Conservation (phyloP, 2,329 filamentous ascomycete genomes). For the Paramyrothecium roridum region DNA sequence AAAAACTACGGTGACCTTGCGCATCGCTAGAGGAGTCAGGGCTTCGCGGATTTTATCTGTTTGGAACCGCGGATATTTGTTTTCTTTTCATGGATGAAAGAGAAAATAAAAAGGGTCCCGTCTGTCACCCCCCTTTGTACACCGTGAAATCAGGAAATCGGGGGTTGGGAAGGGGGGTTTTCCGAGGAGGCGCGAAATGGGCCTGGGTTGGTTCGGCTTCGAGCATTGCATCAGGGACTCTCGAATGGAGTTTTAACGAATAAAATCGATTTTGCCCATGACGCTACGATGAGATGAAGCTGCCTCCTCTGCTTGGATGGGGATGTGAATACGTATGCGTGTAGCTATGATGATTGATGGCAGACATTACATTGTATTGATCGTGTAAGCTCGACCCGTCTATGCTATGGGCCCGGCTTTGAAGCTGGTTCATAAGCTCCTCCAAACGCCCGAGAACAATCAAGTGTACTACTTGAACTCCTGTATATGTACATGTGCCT, state of each 20-base stretch:
- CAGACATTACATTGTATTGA: not conserved
- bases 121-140: not conserved
- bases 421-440: not conserved
- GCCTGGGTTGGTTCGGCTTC: conserved; percentile 33
- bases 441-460: not conserved
- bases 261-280: conserved; percentile 34
- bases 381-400: not conserved
- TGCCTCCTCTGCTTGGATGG: conserved; percentile 1
- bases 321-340: not conserved
- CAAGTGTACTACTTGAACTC: not conserved
- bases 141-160: not conserved
- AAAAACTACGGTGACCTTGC: conserved; percentile 9
- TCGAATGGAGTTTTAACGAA: conserved; percentile 36
- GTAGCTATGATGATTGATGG: conserved; percentile 4
- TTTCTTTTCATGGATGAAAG: conserved; percentile 19
- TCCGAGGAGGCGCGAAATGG: conserved; percentile 12
- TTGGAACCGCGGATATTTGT: conserved; percentile 15
- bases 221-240: conserved; percentile 40
- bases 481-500: not conserved
- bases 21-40: conserved; percentile 22
- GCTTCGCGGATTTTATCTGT: conserved; percentile 23
- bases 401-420: not conserved
- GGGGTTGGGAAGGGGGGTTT: conserved; percentile 11
- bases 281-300: conserved; percentile 6
- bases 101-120: not conserved